These are phyloP conservation scores for Sanguinoderma infundibulare DNA, from an alignment of 1,284 basidiomycete genomes.

Conservation along the genomic window DNA sequence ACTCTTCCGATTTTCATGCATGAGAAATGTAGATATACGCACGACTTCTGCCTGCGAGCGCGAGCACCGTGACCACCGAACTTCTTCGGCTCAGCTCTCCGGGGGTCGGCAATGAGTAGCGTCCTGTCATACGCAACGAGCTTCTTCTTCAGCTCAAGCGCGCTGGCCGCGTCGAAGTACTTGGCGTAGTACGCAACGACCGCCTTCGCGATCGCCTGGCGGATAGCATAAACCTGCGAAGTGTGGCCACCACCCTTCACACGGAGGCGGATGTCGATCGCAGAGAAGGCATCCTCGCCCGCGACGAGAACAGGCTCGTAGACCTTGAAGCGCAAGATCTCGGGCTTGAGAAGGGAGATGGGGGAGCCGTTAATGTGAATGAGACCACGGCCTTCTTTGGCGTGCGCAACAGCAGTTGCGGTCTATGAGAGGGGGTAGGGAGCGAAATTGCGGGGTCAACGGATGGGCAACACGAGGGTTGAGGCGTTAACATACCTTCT, in stretches of 20 bases:
- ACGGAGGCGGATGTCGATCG: conserved; percentile 95
- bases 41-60: conserved; percentile 96
- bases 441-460: not conserved
- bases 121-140: conserved; percentile 94
- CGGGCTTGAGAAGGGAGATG: conserved; percentile 92
- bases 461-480: not conserved
- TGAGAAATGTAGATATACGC: conserved; percentile 31
- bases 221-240: conserved; percentile 98
- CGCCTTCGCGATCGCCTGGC: conserved; percentile 98
- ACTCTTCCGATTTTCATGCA: conserved; percentile 6
- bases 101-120: conserved; percentile 96
- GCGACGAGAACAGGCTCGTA: conserved; percentile 95
- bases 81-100: conserved; percentile 99
- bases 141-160: conserved; percentile 96
- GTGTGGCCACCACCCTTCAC: conserved; percentile 99
- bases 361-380: conserved; percentile 98
- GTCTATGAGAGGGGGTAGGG: conserved; percentile 57
- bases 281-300: conserved; percentile 83
- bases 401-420: conserved; percentile 95
- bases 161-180: conserved; percentile 97
- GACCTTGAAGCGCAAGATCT: conserved; percentile 97
- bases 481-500: conserved; percentile 73
- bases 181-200: conserved; percentile 99
- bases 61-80: conserved; percentile 97
- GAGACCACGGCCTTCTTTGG: conserved; percentile 96